Evolutionary conservation across 441 rosid species (phyloP).

Genomic region (Metrosideros polymorpha): DNA sequence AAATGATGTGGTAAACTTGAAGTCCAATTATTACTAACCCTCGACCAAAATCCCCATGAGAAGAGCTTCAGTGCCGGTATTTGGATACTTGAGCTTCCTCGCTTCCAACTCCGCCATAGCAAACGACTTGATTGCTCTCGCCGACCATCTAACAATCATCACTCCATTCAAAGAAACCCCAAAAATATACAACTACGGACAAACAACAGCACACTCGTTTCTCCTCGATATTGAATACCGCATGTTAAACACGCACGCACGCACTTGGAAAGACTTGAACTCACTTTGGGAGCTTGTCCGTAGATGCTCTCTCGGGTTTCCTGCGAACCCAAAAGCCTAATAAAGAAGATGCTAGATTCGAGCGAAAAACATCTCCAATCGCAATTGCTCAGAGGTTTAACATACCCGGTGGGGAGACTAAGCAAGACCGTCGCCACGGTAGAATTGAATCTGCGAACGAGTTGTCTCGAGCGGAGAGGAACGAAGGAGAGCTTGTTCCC

Average conservation of each 20-base stretch:
- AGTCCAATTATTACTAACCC: slow-evolving; percentile 35
- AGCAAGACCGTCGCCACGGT: slow-evolving; percentile 28
- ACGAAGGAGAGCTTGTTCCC: slow-evolving; percentile 32
- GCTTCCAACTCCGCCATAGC: slow-evolving; percentile 79
- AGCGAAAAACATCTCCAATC: not conserved
- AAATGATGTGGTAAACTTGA: not conserved
- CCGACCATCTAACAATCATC: slow-evolving; percentile 61
- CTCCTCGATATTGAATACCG: not conserved
- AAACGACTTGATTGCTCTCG: slow-evolving; percentile 74
- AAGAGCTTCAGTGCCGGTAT: slow-evolving; percentile 75
- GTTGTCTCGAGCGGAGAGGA: slow-evolving; percentile 15
- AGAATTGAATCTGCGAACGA: slow-evolving; percentile 19
- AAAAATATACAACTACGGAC: not conserved
- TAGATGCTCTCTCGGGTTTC: slow-evolving; percentile 28
- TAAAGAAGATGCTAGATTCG: not conserved
- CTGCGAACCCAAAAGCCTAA: slow-evolving; percentile 25
- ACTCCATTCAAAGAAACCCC: not conserved
- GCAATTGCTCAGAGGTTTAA: not conserved
- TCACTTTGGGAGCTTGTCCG: slow-evolving; percentile 57
- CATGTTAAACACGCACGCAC: not conserved
- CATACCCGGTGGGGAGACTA: slow-evolving; percentile 60
- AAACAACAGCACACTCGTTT: not conserved
- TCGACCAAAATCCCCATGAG: slow-evolving; percentile 84
- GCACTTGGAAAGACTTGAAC: slow-evolving; percentile 7
- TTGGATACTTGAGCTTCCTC: slow-evolving; percentile 80